Evolutionary conservation across 1,284 basidiomycete genomes (phyloP), one percentile per base, ranked within the genome.

Genomic region (Prillingera fragicola): DNA sequence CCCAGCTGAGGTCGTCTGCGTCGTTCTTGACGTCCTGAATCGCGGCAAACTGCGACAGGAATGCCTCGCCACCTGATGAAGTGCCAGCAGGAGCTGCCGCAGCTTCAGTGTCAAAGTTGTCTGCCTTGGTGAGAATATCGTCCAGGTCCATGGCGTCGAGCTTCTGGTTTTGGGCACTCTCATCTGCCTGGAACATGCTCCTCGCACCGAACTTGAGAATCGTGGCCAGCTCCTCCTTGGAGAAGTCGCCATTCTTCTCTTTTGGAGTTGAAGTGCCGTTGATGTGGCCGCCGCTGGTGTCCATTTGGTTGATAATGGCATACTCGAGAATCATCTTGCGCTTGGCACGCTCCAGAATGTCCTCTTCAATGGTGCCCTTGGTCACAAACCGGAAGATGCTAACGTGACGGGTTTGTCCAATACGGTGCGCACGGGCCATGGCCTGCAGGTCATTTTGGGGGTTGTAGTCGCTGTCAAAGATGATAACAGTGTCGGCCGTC

Each of bases 271-370:
- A 74, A 19, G 80, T 70, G 42, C 89, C 85, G 64, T 87, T 87
- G 55, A 98, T 82, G 73, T 97, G 90, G 36, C 88, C 88, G 55
- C 96, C 95, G 27, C 91, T 92, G 23, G 95, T 99, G 74, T 99
- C 95, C 84, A 98, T 96, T 74, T 98, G 94, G 73, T 96, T 94
- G 77, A 99, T 97, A 75, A 99, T 97, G 40, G 94, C 95, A 75
- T 98, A 97, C 72, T 99, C 95, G 56, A 99, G 77, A 43, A 98
- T 90, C 94, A 98, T 98, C 77, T 98, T 98, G 75, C 92, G 87
- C 79, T 95, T 94, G 15, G 95, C 95, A 33, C 92, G 81, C 73
- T 99, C 94, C 31, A 99, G 79, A 19, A 98, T 87, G 63, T 98
- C 94, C 73, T 98, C 95, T 71, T 98, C 95, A 78, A 98, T 92